Evolutionary conservation across 1,284 basidiomycete genomes (phyloP).

Genomic region (Lentinus polychrous): DNA sequence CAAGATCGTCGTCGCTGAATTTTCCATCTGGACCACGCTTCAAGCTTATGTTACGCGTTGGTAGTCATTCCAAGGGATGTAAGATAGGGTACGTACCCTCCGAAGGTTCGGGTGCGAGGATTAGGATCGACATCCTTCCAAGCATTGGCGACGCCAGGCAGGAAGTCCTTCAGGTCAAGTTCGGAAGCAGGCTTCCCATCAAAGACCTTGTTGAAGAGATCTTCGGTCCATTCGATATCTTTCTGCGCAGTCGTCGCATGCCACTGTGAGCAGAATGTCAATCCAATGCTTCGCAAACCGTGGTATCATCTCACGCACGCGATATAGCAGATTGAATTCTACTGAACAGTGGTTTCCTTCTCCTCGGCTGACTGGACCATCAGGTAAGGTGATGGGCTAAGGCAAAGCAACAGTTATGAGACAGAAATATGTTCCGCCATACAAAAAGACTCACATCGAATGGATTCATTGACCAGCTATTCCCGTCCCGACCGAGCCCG

Average conservation of each 20-base stretch:
- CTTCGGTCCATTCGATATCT: conserved; percentile 58
- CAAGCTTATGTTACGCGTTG: conserved; percentile 29
- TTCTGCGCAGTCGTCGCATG: conserved; percentile 57
- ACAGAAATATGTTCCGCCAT: too few species aligned
- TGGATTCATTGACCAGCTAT: conserved; percentile 55
- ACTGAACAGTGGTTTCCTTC: conserved; percentile 67
- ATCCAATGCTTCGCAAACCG: neutral
- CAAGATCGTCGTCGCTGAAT: conserved; percentile 65
- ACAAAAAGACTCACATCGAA: conserved; percentile 47
- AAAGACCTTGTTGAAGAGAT: conserved; percentile 41
- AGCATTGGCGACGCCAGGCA: conserved; percentile 14
- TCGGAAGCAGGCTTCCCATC: conserved; percentile 12
- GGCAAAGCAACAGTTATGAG: neutral
- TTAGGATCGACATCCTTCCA: conserved; percentile 28
- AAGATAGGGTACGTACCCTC: conserved; percentile 31
- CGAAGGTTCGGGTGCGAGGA: conserved; percentile 48
- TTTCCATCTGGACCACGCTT: conserved; percentile 45
- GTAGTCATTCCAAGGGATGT: neutral
- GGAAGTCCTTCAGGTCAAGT: conserved; percentile 13
- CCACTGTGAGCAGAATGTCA: conserved; percentile 34
- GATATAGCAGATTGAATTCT: conserved; percentile 71
- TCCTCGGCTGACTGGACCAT: conserved; percentile 52
- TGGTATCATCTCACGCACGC: conserved; percentile 20
- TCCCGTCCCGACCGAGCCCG: conserved; percentile 54
- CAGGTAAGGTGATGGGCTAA: conserved; percentile 38